A percentile compares a stretch with the other conserved stretches of the same genome.
phyloP scores from a whole-genome alignment of 2,329 filamentous ascomycete species.

The Gyromitra esculenta region DNA sequence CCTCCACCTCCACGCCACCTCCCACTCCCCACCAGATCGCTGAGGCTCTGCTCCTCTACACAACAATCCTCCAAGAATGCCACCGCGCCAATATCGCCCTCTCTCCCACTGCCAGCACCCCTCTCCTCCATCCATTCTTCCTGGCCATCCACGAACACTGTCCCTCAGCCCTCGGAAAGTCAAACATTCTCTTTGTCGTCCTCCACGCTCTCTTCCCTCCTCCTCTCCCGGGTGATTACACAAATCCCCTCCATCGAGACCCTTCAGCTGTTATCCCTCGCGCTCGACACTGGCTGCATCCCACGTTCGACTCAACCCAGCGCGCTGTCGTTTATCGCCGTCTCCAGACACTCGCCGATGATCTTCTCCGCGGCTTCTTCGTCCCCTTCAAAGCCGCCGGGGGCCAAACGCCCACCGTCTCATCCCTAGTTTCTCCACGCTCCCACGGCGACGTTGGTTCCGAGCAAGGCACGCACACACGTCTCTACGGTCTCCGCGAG shows the following conservation, averaged over 20 bases:
- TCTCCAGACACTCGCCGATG: neutral
- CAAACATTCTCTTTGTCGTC: slow-evolving; percentile 7
- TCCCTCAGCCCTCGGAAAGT: neutral
- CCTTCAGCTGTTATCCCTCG: neutral
- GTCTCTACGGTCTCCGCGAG: neutral
- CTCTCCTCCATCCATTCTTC: slow-evolving; percentile 8
- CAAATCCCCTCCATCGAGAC: neutral
- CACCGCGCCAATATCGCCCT: neutral
- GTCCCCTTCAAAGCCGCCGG: slow-evolving; percentile 2
- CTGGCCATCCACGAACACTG: slow-evolving; percentile 4
- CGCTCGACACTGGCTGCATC: neutral
- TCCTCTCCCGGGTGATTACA: neutral
- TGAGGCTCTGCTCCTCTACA: neutral
- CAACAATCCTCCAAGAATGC: neutral
- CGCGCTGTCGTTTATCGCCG: neutral
- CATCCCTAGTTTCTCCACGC: neutral
- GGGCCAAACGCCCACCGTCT: neutral
- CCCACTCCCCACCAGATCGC: neutral
- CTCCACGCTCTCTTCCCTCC: slow-evolving; percentile 1
- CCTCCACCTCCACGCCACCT: neutral
- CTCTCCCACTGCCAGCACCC: neutral
- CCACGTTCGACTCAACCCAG: neutral
- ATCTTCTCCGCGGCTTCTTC: slow-evolving; percentile 9
- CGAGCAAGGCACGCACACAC: neutral
- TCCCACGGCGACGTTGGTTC: neutral